A percentile compares a stretch with the other conserved stretches of the same genome.
phyloP scores from a whole-genome alignment of 1,284 basidiomycete genomes.

The Filobasidium uniguttulatum region DNA sequence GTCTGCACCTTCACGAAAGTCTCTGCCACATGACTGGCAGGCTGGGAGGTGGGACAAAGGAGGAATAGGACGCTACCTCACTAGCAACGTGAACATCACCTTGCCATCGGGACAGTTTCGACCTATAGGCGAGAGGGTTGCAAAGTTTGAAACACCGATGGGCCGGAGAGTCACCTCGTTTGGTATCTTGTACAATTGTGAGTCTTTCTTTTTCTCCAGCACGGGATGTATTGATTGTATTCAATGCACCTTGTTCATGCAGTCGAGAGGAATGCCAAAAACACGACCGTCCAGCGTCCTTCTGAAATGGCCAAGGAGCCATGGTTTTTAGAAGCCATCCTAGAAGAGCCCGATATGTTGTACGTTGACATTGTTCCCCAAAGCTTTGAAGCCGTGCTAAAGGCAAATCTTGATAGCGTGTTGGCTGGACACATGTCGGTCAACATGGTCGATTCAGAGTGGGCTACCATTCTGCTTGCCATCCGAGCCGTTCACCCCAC shows the following conservation, averaged over 20 bases:
- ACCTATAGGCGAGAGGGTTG: slow-evolving; percentile 45
- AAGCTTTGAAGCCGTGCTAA: slow-evolving; percentile 44
- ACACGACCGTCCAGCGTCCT: slow-evolving; percentile 59
- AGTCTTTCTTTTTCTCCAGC: slow-evolving; percentile 6
- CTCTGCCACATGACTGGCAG: slow-evolving; percentile 42
- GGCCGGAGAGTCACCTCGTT: slow-evolving; percentile 61
- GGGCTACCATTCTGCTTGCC: slow-evolving; percentile 62
- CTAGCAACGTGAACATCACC: slow-evolving; percentile 75
- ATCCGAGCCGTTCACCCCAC: slow-evolving; percentile 55
- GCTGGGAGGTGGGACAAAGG: background rate
- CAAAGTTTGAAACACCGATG: slow-evolving; percentile 63
- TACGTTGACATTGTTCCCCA: slow-evolving; percentile 11
- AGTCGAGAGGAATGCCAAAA: slow-evolving; percentile 35
- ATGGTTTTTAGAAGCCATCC: slow-evolving; percentile 57
- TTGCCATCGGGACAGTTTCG: slow-evolving; percentile 41
- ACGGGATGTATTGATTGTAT: slow-evolving; percentile 1
- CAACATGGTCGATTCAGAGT: slow-evolving; percentile 29
- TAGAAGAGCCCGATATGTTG: slow-evolving; percentile 68
- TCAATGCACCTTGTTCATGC: background rate
- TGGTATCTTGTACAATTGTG: slow-evolving; percentile 57
- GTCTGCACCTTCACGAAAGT: slow-evolving; percentile 51
- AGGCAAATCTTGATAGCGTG: slow-evolving; percentile 17
- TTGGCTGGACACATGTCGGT: slow-evolving; percentile 35
- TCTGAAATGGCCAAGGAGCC: slow-evolving; percentile 57
- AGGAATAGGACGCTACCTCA: slow-evolving; percentile 52